phyloP scores from a whole-genome alignment of 2,329 filamentous ascomycete genomes.

The Colletotrichum horii region DNA sequence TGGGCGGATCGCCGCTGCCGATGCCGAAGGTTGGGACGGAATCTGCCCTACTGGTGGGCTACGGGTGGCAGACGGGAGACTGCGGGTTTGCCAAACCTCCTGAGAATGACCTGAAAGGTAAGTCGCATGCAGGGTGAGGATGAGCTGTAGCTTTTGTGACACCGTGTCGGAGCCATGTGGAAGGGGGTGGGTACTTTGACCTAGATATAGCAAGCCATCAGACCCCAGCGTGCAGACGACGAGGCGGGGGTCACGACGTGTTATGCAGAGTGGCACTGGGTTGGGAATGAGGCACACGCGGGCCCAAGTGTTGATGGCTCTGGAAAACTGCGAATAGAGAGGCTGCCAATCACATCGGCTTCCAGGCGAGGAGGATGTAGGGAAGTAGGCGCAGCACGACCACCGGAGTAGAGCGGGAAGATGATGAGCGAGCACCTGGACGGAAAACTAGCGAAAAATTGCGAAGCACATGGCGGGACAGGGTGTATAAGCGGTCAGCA shows the following conservation, averaged over 20 bases:
- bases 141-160: not conserved
- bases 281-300: not conserved
- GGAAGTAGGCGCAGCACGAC: not conserved
- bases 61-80: slow-evolving; percentile 13
- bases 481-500: not conserved
- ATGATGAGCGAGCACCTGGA: not conserved
- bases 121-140: not conserved
- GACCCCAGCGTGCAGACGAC: not conserved
- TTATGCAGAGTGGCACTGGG: not conserved
- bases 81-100: slow-evolving; percentile 20
- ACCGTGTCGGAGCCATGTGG: slow-evolving; percentile 9
- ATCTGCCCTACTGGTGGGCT: slow-evolving; percentile 13
- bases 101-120: slow-evolving; percentile 12
- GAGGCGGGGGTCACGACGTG: not conserved
- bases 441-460: not conserved
- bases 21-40: not conserved
- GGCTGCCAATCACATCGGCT: not conserved
- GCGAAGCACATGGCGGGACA: not conserved
- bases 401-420: not conserved
- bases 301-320: not conserved
- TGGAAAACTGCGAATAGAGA: not conserved
- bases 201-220: slow-evolving; percentile 16
- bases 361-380: slow-evolving; percentile 2
- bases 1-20: slow-evolving; percentile 33
- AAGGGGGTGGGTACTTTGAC: not conserved